Base-by-base conservation (phyloP, 2,329 filamentous ascomycete genomes). In the Pleomassaria siparia region DNA sequence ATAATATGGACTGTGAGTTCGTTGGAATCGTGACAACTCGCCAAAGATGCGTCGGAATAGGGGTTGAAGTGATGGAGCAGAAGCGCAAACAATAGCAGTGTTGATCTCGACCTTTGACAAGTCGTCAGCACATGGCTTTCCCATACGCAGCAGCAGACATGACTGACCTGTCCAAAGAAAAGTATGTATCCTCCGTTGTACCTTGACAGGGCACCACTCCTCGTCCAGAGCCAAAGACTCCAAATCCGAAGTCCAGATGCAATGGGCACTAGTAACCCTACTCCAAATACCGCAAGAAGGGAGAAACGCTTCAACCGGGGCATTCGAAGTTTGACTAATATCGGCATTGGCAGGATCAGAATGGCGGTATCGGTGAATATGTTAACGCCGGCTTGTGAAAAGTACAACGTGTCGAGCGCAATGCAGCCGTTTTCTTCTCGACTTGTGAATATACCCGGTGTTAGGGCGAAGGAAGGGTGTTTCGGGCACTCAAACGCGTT, bases 81-180 rank as follows among this genome's bases (percentile, higher is more conserved):
- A 60, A 3, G 61, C 58, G 40, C 56, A 62, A 7, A 62, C 53
- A 9, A 64, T 63, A 1, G 55, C 60, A 2, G 57, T 62, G 30
- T 64, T 63, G 42, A 63, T 49, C 29, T 64, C 60, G 22, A 64
- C 54, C 28, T 60, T 57, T 12, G 56, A 50, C 59, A 56, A n/a
- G n/a, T n/a, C n/a, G n/a, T n/a, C n/a, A n/a, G n/a, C n/a, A n/a
- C n/a, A n/a, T n/a, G n/a, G n/a, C n/a, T n/a, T n/a, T n/a, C n/a
- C n/a, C n/a, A n/a, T n/a, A n/a, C n/a, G n/a, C n/a, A n/a, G n/a
- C n/a, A n/a, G n/a, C n/a, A n/a, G n/a, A n/a, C n/a, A n/a, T n/a
- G n/a, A n/a, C n/a, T n/a, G n/a, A n/a, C n/a, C n/a, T n/a, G n/a
- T n/a, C n/a, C n/a, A n/a, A n/a, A 62, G 44, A 63, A 59, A 1